A percentile compares a stretch with the other conserved stretches of the same genome.
Conservation (phyloP, 805 yeast species). For the Metschnikowia colocasiae region DNA sequence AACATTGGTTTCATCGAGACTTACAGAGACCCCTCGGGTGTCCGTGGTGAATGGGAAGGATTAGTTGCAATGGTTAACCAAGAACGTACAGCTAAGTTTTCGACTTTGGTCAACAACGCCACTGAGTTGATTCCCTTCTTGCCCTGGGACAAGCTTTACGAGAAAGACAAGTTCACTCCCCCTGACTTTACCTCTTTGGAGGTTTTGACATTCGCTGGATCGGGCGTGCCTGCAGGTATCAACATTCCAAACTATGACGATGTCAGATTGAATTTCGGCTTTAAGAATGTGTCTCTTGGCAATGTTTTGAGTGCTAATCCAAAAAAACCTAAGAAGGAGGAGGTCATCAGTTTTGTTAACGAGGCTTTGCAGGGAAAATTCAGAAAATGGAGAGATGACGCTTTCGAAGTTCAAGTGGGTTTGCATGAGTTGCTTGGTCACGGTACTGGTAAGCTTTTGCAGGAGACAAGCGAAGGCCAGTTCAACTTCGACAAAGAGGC, state of each 20-base stretch:
- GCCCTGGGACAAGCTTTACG: constrained; percentile 77
- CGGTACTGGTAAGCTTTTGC: constrained; percentile 81
- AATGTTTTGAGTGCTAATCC: constrained; percentile 71
- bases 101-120: constrained; percentile 64
- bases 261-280: constrained; percentile 77
- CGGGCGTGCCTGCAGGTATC: constrained; percentile 91
- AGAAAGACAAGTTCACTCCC: constrained; percentile 82
- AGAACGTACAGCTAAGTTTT: constrained; percentile 79
- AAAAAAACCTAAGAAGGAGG: constrained; percentile 61
- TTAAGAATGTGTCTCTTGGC: constrained; percentile 86
- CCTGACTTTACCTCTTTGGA: constrained; percentile 92
- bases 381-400: constrained; percentile 70
- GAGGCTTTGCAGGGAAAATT: constrained; percentile 52
- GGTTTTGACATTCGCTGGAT: constrained; percentile 83
- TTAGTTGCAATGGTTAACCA: constrained; percentile 86
- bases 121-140: constrained; percentile 57
- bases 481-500: constrained; percentile 67
- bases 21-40: constrained; percentile 88
- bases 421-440: constrained; percentile 90
- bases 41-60: constrained; percentile 93
- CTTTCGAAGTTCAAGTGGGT: constrained; percentile 92
- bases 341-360: constrained; percentile 62
- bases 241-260: constrained; percentile 92
- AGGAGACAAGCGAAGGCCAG: constrained; percentile 49
- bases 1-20: constrained; percentile 92